Evolutionary conservation across 129 eudicot species (phyloP).

Genomic region (Cynara cardunculus): DNA sequence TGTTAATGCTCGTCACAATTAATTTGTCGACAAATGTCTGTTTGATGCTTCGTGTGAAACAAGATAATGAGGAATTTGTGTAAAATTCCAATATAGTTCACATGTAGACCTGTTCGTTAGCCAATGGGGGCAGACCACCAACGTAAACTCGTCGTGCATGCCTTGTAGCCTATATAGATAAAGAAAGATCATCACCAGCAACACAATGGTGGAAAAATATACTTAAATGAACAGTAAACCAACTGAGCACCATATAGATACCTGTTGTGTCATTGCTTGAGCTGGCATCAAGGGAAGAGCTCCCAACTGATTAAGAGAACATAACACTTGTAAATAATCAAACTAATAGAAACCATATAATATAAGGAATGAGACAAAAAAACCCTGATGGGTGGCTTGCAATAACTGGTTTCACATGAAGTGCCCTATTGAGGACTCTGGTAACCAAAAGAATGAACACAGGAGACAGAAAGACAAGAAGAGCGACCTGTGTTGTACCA

Average conservation of each 20-base stretch:
- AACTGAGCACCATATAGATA: constrained; percentile 23
- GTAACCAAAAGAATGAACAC: background rate
- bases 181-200: background rate
- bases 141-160: constrained; percentile 93
- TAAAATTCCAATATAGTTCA: background rate
- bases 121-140: constrained; percentile 89
- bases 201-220: background rate
- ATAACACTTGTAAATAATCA: background rate
- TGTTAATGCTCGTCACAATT: background rate
- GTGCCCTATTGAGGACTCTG: background rate
- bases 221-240: background rate
- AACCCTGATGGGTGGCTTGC: background rate
- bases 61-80: background rate
- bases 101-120: constrained; percentile 73
- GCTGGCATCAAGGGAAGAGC: constrained; percentile 73
- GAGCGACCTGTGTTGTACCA: constrained; percentile 60
- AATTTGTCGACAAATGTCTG: background rate
- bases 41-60: background rate
- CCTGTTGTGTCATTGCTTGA: constrained; percentile 92
- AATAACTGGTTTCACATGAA: background rate
- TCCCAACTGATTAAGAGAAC: constrained; percentile 43
- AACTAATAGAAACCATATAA: background rate
- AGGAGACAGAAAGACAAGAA: background rate
- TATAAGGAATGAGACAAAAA: background rate
- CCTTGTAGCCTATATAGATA: constrained; percentile 69